Base-by-base conservation (phyloP, 805 yeast species). In the Schizosaccharomyces cryophilus region DNA sequence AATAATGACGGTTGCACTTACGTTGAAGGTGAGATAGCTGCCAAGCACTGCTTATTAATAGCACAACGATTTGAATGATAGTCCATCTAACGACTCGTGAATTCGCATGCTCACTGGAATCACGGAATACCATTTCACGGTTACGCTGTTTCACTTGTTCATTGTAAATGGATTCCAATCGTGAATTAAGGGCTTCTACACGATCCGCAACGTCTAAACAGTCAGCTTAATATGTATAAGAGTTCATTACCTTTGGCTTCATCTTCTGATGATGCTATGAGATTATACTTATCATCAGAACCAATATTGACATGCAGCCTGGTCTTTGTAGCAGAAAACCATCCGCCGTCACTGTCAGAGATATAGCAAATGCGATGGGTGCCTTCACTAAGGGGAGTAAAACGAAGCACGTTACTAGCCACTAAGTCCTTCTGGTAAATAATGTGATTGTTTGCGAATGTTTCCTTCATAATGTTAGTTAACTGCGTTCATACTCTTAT, bases 341-440 rank as follows among this genome's bases (percentile, higher is more conserved):
- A 84, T 61, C 85, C 87, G 35, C 64, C 63, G 45, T 68, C 66
- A 56, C 71, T 61, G 47, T 40, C 67, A n/a, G 81, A 81, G 51
- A 81, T 81, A 70, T 88, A 73, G 73, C 96, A 88, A 66, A 89
- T 77, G 67, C 78, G 77, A 75, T 88, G 96, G 69, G 85, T 94
- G 47, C 96, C 96, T 11, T 83, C 74, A 61, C 85, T 95, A 58
- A 81, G 73, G 0, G 96, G 85, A 13, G 89, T 83, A 74, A 86
- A 88, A 38, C 88, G 77, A 71, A 87, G 85, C 64, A 82, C 83
- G 17, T 87, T 85, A 48, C 70, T 71, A 13, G 85, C 73, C 2
- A 76, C 65, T 31, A 82, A 80, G 67, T 76, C 80, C 70, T 87
- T 95, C 63, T 76, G 71, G 45, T 82, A 82, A 30, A 87, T 95